phyloP scores from a whole-genome alignment of 257 asterid genomes.

The Rubia yunnanensis region DNA sequence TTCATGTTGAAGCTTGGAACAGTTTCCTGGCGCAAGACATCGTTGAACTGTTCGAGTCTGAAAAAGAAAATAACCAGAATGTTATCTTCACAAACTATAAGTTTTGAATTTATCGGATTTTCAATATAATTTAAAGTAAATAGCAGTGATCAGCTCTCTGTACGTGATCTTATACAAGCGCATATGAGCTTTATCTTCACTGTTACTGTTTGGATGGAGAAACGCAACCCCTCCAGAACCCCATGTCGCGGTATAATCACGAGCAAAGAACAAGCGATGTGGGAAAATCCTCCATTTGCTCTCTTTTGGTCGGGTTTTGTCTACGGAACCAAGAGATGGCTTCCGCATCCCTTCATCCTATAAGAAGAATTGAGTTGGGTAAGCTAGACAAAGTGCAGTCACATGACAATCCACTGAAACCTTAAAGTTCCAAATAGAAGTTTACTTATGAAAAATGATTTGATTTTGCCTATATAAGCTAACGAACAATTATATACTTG shows the following conservation, averaged over 20 bases:
- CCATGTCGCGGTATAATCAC: slow-evolving; percentile 66
- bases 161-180: slow-evolving; percentile 91
- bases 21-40: slow-evolving; percentile 77
- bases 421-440: neutral
- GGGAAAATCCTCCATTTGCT: slow-evolving; percentile 61
- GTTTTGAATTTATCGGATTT: neutral
- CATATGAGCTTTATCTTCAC: slow-evolving; percentile 51
- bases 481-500: neutral
- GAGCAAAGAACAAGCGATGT: slow-evolving; percentile 79
- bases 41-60: slow-evolving; percentile 96
- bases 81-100: neutral
- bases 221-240: slow-evolving; percentile 98
- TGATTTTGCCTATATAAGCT: neutral
- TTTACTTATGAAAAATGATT: neutral
- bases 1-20: slow-evolving; percentile 30
- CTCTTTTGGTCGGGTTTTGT: slow-evolving; percentile 62
- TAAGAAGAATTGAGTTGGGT: neutral
- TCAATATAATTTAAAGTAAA: neutral
- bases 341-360: slow-evolving; percentile 79
- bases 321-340: slow-evolving; percentile 64
- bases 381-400: neutral
- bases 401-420: neutral
- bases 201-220: slow-evolving; percentile 59
- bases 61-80: slow-evolving; percentile 1
- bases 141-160: slow-evolving; percentile 13